These are phyloP conservation scores for Cercospora berteroae DNA, from an alignment of 2,329 filamentous ascomycete species.

Conservation along the genomic window DNA sequence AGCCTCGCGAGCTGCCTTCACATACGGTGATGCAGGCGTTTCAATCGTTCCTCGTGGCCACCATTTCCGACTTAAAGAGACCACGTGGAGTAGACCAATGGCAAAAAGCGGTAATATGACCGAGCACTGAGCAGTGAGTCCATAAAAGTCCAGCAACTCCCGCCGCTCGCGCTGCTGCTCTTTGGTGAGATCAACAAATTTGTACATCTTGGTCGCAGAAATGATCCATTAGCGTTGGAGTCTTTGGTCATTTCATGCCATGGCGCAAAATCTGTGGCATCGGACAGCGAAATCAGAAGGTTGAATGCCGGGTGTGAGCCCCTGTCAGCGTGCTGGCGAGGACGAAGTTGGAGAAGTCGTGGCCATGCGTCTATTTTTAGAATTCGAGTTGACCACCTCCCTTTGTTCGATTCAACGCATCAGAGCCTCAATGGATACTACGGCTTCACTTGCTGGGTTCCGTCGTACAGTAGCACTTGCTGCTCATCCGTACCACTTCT, in stretches of 20 bases:
- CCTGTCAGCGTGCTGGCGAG: background rate
- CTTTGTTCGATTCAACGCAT: background rate
- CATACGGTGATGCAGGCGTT: constrained; percentile 44
- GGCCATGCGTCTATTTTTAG: background rate
- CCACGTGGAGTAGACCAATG: constrained; percentile 43
- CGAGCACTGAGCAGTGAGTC: constrained; percentile 56
- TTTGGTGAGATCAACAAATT: constrained; percentile 52
- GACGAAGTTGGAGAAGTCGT: background rate
- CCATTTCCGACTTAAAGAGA: constrained; percentile 34
- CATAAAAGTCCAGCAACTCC: constrained; percentile 55
- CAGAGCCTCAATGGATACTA: background rate
- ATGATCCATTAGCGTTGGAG: background rate
- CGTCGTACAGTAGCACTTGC: background rate
- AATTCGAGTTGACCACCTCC: background rate
- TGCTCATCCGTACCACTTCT: background rate
- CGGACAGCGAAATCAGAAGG: background rate
- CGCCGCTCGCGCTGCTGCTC: constrained; percentile 53
- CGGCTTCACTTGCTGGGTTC: background rate
- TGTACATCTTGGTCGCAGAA: constrained; percentile 40
- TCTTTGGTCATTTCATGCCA: background rate
- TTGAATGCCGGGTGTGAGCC: background rate
- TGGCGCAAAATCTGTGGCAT: background rate
- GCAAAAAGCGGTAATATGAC: constrained; percentile 47
- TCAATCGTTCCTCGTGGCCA: background rate
- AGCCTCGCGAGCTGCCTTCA: constrained; percentile 32